These are phyloP conservation scores for Aspergillus leporis DNA, from an alignment of 495 filamentous ascomycete genomes.

Conservation along the genomic window DNA sequence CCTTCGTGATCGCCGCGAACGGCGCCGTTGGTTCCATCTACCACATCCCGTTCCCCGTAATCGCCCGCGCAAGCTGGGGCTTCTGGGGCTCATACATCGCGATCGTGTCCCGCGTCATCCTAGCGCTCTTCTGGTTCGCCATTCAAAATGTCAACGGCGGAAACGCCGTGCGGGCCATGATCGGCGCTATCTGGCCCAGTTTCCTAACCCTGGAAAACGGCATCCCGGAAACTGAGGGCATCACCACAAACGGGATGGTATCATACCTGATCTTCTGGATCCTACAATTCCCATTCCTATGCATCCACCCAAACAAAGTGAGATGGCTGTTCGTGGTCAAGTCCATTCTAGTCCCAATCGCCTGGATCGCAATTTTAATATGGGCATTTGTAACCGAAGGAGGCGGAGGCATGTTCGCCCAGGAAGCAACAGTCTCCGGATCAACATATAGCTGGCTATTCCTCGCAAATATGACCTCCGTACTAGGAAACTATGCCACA, in stretches of 20 bases:
- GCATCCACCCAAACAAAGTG: conserved; percentile 44
- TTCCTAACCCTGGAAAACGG: conserved; percentile 55
- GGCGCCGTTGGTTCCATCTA: conserved; percentile 63
- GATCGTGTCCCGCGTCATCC: conserved; percentile 64
- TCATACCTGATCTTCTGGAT: conserved; percentile 61
- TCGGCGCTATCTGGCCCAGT: conserved; percentile 67
- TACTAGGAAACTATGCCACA: conserved; percentile 47
- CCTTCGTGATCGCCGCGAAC: conserved; percentile 63
- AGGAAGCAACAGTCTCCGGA: conserved; percentile 35
- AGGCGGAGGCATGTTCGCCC: conserved; percentile 32
- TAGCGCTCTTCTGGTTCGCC: conserved; percentile 73
- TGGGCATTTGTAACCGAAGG: conserved; percentile 49
- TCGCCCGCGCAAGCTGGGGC: conserved; percentile 65
- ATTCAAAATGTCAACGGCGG: conserved; percentile 70
- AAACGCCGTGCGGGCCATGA: conserved; percentile 64
- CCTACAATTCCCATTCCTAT: conserved; percentile 48
- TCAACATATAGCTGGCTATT: conserved; percentile 46
- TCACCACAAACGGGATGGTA: conserved; percentile 65
- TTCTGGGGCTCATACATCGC: conserved; percentile 69
- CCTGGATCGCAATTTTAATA: conserved; percentile 49
- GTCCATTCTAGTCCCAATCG: conserved; percentile 43
- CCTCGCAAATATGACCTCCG: conserved; percentile 44
- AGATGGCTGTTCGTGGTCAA: conserved; percentile 50
- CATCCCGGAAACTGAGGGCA: conserved; percentile 58
- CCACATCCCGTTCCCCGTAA: conserved; percentile 68